Evolutionary conservation across 768 basidiomycete genomes (phyloP), one percentile per base, ranked within the genome.

Genomic region (Hebeloma cylindrosporum): DNA sequence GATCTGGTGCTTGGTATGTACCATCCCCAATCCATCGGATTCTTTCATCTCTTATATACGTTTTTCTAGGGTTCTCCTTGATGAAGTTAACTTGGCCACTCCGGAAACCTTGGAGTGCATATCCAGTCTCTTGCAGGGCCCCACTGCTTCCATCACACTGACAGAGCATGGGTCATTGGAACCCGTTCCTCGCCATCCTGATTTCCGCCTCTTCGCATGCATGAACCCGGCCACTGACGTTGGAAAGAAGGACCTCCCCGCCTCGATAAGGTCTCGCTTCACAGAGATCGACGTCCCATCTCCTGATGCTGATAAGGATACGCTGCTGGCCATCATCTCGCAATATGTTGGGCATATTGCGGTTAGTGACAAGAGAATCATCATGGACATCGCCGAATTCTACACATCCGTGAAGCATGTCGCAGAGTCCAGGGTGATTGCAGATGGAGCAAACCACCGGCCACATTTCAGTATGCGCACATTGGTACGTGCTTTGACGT

Each of bases 191-290:
- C 86, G 96, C 0, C 96, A 99, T 62, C 83, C 92, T 13, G 86
- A 95, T 57, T 99, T 99, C 71, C 88, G 95, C 14, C 74, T 98
- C 4, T 98, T 98, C 58, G 93, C 93, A 3, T 99, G 96, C 63
- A 99, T 99, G 96, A 99, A 99, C 60, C 96, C 96, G 4, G 96
- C 96, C 0, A 99, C 94, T 3, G 96, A 99, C 56, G 88, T 97
- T 10, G 96, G 96, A 25, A 99, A 98, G 72, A 96, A 93, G 58
- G 95, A 98, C 58, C 82, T 99, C 0, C 91, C 93, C 13, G 85
- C 89, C 4, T 86, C 85, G 57, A 88, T 98, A 37, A 83, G 94
- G 26, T 80, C 86, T 7, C 82, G 88, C 22, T 98, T 99, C 69
- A 96, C 93, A 1, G 96, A 98, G 63, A 81, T 98, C 42, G 93